Evolutionary conservation across 2,329 filamentous ascomycete species (phyloP).

Genomic region (Waltergamsia citrina): DNA sequence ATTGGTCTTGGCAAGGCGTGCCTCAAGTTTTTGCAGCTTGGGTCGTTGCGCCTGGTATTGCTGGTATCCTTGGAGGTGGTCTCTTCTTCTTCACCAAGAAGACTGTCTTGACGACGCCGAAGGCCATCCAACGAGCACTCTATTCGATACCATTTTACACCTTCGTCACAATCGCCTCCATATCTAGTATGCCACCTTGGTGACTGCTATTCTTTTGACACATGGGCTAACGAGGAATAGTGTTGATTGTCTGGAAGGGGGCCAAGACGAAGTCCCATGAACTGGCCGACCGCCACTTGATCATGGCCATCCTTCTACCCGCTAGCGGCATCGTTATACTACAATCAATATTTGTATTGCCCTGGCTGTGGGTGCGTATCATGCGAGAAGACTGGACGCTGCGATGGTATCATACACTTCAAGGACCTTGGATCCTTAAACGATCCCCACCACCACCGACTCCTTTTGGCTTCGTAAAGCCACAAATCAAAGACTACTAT

Average conservation of each 20-base stretch:
- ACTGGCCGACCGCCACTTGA: conserved; percentile 11
- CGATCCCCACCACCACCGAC: conserved; percentile 24
- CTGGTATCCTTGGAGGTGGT: conserved; percentile 18
- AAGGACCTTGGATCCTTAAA: conserved; percentile 35
- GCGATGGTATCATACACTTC: conserved; percentile 34
- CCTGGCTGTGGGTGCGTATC: conserved; percentile 40
- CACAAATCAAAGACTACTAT: conserved; percentile 37
- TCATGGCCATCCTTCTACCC: conserved; percentile 31
- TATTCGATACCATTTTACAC: conserved; percentile 25
- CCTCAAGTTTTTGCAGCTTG: conserved; percentile 28
- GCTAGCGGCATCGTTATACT: conserved; percentile 30
- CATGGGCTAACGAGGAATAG: conserved; percentile 8
- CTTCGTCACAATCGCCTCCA: conserved; percentile 22
- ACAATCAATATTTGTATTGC: conserved; percentile 37
- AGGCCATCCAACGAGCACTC: conserved; percentile 21
- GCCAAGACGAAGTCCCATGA: conserved; percentile 9
- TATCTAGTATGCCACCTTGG: conserved; percentile 18
- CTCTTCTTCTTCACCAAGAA: conserved; percentile 25
- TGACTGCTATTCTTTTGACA: not conserved
- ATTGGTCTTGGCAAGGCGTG: conserved; percentile 25
- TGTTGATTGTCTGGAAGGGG: conserved; percentile 44
- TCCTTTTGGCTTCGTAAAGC: conserved; percentile 28
- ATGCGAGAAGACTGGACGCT: conserved; percentile 41
- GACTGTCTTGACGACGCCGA: conserved; percentile 15
- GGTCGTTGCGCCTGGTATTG: conserved; percentile 23